Evolutionary conservation across 129 eudicot species (phyloP).

Genomic region (Escallonia herrerae): DNA sequence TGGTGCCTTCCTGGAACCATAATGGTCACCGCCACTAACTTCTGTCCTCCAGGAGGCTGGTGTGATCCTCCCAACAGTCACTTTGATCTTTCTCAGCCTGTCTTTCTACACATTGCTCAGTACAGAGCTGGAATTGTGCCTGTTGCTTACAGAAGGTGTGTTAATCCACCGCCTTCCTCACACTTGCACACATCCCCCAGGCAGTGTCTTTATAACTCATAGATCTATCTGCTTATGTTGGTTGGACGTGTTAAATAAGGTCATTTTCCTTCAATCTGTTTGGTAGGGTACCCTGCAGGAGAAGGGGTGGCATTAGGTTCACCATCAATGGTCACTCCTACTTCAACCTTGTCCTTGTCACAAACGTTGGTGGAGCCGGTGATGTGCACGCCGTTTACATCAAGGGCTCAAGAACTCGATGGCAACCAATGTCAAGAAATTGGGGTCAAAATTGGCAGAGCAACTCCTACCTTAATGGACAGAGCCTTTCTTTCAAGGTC

Average conservation of each 20-base stretch:
- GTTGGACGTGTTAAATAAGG: too few relatives aligned
- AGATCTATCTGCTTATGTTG: too few relatives aligned
- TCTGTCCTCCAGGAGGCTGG: slow-evolving; percentile 42
- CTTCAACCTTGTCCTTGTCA: slow-evolving; percentile 33
- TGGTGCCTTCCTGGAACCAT: slow-evolving; percentile 30
- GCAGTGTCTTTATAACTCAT: too few relatives aligned
- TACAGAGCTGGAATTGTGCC: slow-evolving; percentile 37
- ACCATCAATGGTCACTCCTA: slow-evolving; percentile 35
- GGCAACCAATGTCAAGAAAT: slow-evolving; percentile 37
- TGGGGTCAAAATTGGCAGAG: slow-evolving; percentile 48
- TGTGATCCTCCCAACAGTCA: slow-evolving; percentile 36
- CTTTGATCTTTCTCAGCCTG: slow-evolving; percentile 40
- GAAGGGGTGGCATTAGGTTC: slow-evolving; percentile 38
- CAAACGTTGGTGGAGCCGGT: slow-evolving; percentile 38
- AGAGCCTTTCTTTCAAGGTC: slow-evolving; percentile 29
- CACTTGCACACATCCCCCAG: too few relatives aligned
- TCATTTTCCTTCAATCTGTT: not conserved
- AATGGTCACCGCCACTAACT: slow-evolving; percentile 32
- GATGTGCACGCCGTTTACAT: slow-evolving; percentile 32
- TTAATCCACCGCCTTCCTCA: too few relatives aligned
- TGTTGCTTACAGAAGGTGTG: slow-evolving; percentile 34
- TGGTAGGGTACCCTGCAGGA: slow-evolving; percentile 37
- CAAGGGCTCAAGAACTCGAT: slow-evolving; percentile 30
- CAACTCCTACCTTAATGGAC: slow-evolving; percentile 29
- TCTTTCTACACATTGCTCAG: slow-evolving; percentile 28